phyloP scores from a whole-genome alignment of 768 basidiomycete species.

The Mycena sanguinolenta region DNA sequence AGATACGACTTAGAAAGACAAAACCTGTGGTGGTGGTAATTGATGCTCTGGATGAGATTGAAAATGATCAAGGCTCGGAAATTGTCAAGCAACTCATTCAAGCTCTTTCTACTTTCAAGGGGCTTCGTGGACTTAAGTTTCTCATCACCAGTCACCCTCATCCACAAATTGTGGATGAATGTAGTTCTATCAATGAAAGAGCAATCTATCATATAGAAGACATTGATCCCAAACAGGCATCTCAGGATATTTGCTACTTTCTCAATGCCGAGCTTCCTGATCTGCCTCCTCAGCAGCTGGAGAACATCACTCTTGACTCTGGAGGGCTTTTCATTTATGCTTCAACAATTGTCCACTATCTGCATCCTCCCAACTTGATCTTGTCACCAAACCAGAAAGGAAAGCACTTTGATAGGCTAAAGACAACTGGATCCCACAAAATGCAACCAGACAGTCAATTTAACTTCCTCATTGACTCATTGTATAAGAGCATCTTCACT shows the following conservation, averaged over 20 bases:
- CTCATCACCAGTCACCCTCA: constrained; percentile 4
- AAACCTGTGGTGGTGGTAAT: neutral
- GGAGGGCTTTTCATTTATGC: neutral
- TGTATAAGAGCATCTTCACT: too few species aligned
- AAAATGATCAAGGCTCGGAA: neutral
- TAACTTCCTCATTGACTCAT: neutral
- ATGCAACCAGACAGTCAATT: neutral
- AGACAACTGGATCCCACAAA: too few species aligned
- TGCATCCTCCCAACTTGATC: neutral
- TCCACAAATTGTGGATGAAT: neutral
- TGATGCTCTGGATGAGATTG: constrained; percentile 2
- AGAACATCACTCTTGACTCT: neutral
- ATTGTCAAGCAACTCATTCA: neutral
- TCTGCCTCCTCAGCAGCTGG: too few species aligned
- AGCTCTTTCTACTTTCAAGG: neutral
- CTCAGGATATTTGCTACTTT: neutral
- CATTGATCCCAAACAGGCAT: neutral
- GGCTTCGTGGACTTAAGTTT: neutral
- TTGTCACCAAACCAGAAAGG: neutral
- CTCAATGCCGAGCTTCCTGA: neutral
- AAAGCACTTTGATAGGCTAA: neutral
- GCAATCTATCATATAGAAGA: neutral
- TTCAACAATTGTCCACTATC: neutral
- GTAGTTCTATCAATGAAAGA: too few species aligned
- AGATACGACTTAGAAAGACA: neutral